Evolutionary conservation across 2,329 filamentous ascomycete genomes (phyloP).

Genomic region (Alternaria sp.): DNA sequence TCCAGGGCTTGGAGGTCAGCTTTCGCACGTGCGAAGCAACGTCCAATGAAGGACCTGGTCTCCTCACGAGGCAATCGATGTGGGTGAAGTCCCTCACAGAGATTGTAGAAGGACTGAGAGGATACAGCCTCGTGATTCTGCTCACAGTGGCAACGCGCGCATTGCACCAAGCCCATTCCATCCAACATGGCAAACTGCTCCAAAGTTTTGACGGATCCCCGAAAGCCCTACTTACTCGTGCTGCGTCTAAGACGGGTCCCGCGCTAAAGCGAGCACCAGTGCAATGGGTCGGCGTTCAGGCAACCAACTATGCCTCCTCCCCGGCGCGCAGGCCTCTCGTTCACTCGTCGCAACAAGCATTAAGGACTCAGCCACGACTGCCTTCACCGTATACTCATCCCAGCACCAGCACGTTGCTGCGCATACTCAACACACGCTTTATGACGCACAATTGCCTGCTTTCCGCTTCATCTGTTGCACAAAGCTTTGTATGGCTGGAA

Average conservation of each 20-base stretch:
- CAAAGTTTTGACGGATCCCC: background rate
- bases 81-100: background rate
- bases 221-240: background rate
- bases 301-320: background rate
- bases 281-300: slow-evolving; percentile 7
- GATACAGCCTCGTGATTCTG: background rate
- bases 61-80: background rate
- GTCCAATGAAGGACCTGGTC: background rate
- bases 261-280: background rate
- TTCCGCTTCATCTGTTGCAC: slow-evolving; percentile 7
- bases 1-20: slow-evolving; percentile 8
- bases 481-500: slow-evolving; percentile 5
- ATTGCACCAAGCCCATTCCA: background rate
- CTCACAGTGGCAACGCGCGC: background rate
- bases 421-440: slow-evolving; percentile 23
- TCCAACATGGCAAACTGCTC: background rate
- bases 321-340: slow-evolving; percentile 2
- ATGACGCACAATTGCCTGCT: slow-evolving; percentile 22
- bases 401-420: slow-evolving; percentile 12
- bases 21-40: slow-evolving; percentile 10
- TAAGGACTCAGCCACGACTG: slow-evolving; percentile 25
- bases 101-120: background rate
- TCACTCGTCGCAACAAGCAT: slow-evolving; percentile 5
- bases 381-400: slow-evolving; percentile 19
- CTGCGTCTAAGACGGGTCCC: background rate